Base-by-base conservation (phyloP, 805 yeast species). In the Starmerella bacillaris region DNA sequence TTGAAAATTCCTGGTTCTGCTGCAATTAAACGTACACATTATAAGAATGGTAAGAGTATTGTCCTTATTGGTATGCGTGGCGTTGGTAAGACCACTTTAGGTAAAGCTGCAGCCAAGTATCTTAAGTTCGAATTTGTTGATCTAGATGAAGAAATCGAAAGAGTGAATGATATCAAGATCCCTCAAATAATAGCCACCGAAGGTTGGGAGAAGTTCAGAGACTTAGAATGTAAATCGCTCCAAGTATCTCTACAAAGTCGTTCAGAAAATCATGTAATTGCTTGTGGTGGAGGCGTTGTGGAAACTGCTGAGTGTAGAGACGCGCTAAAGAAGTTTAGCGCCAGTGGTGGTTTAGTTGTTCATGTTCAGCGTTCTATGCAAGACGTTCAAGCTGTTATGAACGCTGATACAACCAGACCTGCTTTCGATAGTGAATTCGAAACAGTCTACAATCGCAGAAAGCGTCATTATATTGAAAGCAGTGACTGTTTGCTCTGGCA, bases 201-300 rank as follows among this genome's bases (percentile, higher is more conserved):
- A 41, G 84, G 94, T 7, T 89, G 98, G 98, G 84, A 71, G n/a
- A 67, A 59, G 18, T 89, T 89, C 65, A 71, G 99, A 41, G 59
- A 53, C 19, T 56, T 61, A 35, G 99, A 89, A 54, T 47, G 67
- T 4, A 59, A 57, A 28, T 58, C 78, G 29, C 67, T 78, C 42
- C 56, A 64, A 33, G 67, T 69, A 31, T 60, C 65, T 21, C 42
- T 78, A 15, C 42, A 52, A 3, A 46, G 51, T 9, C 52, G 59
- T 37, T 61, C 65, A 3, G 51, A 54, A 14, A 76, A 76, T 4
- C 63, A 72, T 48, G 78, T 86, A 17, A 66, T 86, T 36, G 79
- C 96, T 0, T 79, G 94, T 33, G 99, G 99, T 22, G 99, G 99
- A 30, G 99, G 99, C 7, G 64, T 89, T 40, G 92, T 89, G 19